phyloP scores from a whole-genome alignment of 169 alveolate species.

The Neospora caninum region DNA sequence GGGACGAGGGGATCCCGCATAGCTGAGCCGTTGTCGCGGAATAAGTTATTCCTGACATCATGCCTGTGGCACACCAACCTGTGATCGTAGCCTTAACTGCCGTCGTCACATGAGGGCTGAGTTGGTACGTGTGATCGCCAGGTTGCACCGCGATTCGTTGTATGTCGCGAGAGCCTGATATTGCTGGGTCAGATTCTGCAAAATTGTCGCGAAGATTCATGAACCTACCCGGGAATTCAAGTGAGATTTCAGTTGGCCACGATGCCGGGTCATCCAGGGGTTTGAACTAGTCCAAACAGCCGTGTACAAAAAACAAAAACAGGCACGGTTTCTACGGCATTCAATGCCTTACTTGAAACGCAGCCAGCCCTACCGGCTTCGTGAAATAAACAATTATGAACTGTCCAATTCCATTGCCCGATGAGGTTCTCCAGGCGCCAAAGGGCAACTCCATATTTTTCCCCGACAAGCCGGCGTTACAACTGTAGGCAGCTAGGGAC shows the following conservation, averaged over 20 bases:
- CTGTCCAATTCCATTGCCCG: slow-evolving; percentile 77
- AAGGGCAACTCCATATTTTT: slow-evolving; percentile 77
- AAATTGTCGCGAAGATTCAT: neutral
- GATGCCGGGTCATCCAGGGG: slow-evolving; percentile 73
- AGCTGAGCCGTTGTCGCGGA: neutral
- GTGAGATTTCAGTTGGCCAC: slow-evolving; percentile 76
- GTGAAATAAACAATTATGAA: slow-evolving; percentile 74
- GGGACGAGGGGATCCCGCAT: slow-evolving; percentile 20
- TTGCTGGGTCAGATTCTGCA: neutral
- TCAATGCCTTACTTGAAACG: slow-evolving; percentile 66
- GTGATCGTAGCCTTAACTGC: neutral
- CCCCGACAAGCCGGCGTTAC: slow-evolving; percentile 79
- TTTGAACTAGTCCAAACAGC: slow-evolving; percentile 50
- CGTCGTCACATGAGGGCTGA: slow-evolving; percentile 5
- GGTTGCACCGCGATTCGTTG: neutral
- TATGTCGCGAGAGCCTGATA: neutral
- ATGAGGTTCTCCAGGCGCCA: slow-evolving; percentile 77
- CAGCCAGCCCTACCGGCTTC: slow-evolving; percentile 76
- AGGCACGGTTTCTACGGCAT: neutral
- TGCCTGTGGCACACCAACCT: neutral
- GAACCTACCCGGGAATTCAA: slow-evolving; percentile 70
- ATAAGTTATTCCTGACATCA: no score
- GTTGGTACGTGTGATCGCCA: slow-evolving; percentile 51
- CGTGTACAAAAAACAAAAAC: neutral
- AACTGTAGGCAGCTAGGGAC: slow-evolving; percentile 73